Evolutionary conservation across 345 rosid genomes (phyloP).

Genomic region (Citrus sinensis): DNA sequence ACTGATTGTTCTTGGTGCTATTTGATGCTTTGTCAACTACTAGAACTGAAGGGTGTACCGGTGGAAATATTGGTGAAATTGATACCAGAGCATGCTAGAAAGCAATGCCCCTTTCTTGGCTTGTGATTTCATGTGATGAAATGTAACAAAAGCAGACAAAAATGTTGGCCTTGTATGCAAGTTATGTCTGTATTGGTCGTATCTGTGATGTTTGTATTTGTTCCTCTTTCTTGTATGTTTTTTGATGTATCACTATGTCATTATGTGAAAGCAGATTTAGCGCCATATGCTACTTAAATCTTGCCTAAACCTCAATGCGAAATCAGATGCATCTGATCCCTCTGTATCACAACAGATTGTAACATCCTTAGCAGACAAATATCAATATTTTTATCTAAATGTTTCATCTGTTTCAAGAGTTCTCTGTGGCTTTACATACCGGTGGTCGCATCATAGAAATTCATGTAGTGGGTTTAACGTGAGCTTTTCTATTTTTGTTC

Average conservation of each 20-base stretch:
- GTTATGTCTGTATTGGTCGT: constrained; percentile 16
- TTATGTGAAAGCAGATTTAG: constrained; percentile 35
- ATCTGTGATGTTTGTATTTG: constrained; percentile 23
- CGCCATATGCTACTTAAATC: constrained; percentile 6
- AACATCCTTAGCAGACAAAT: constrained; percentile 11
- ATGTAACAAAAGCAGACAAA: constrained; percentile 17
- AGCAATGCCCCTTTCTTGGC: constrained; percentile 73
- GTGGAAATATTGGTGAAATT: constrained; percentile 64
- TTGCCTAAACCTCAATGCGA: not conserved
- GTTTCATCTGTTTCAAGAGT: not conserved
- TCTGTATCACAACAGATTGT: constrained; percentile 5
- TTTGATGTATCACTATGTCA: constrained; percentile 15
- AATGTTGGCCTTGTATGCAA: constrained; percentile 20
- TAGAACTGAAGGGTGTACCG: constrained; percentile 82
- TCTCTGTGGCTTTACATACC: not conserved
- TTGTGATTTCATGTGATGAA: constrained; percentile 40
- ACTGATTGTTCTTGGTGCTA: not conserved
- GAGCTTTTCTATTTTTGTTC: not conserved
- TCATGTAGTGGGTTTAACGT: not conserved
- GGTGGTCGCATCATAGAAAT: not conserved
- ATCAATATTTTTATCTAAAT: not conserved
- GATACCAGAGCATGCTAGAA: constrained; percentile 85
- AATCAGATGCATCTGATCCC: not conserved
- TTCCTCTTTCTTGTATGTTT: not conserved
- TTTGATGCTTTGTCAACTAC: constrained; percentile 17